Evolutionary conservation across 2,329 filamentous ascomycete genomes (phyloP), one percentile per base, ranked within the genome.

Genomic region (Sporothrix phasma): DNA sequence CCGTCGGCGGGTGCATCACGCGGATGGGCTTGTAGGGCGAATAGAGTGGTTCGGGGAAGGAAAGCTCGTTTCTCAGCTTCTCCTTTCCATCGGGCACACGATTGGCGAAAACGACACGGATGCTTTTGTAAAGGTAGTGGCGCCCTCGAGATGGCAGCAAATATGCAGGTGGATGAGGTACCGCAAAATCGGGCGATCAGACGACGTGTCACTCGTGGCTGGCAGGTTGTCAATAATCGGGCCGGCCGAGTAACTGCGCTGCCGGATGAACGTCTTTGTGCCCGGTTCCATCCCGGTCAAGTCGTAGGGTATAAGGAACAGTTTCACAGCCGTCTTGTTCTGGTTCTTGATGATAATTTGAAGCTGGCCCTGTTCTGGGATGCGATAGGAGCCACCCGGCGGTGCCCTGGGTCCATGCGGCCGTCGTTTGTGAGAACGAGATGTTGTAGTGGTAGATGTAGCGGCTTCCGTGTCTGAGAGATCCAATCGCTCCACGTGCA

Each of bases 341-440:
- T 92, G 93, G 71, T 97, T 99, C 74, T 97, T 97, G 73, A 99
- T 90, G 67, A 99, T 88, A 68, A 99, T 96, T 71, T 99, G 94
- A 15, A 99, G 80, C 74, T 97, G 94, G 0, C 94, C 94, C 74
- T 92, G 89, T 71, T 94, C 88, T 0, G 94, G 94, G 62, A 99
- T 96, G 49, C 94, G 88, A 74, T 97, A 99, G 71, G 89, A 90
- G 41, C 94, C 93, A 7, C 92, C 91, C 0, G 90, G 89, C 0
- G 92, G 90, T 17, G 88, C 84, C 74, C 74, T 78, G 15, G 74
- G 73, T 0, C 75, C 74, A 34, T 79, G 76, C 5, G 84, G 80
- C 61, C 84, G 80, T 61, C 87, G 81, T 67, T 83, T 87, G 5
- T 72, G 69, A 4, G 58, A 47, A 66, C 75, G 54, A 3, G 65